A percentile compares a stretch with the other conserved stretches of the same genome.
phyloP scores from a whole-genome alignment of 805 yeast species.

The Metschnikowia orientalis region DNA sequence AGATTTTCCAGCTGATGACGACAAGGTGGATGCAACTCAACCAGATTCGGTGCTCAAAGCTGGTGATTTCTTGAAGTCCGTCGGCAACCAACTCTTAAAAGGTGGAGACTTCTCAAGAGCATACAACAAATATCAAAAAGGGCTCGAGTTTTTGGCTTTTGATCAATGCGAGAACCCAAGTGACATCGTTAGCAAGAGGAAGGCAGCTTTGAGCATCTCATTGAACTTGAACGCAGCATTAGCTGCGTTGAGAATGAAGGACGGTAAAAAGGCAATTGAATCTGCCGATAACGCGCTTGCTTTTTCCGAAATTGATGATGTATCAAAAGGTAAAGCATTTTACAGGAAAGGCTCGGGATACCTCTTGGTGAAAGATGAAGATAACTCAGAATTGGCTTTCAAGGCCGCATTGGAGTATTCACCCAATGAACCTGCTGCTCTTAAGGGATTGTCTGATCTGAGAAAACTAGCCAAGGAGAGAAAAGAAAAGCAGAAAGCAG shows the following conservation, averaged over 20 bases:
- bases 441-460: slow-evolving; percentile 59
- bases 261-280: slow-evolving; percentile 49
- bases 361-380: slow-evolving; percentile 59
- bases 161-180: slow-evolving; percentile 69
- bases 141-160: slow-evolving; percentile 62
- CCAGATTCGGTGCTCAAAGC: slow-evolving; percentile 69
- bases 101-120: slow-evolving; percentile 55
- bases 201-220: slow-evolving; percentile 56
- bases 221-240: slow-evolving; percentile 70
- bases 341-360: slow-evolving; percentile 83
- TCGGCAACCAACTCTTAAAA: slow-evolving; percentile 76
- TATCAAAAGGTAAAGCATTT: slow-evolving; percentile 76
- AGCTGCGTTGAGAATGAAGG: slow-evolving; percentile 60
- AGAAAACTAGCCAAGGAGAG: slow-evolving; percentile 48
- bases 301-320: slow-evolving; percentile 53
- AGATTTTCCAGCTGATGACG: slow-evolving; percentile 71
- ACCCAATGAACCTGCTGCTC: slow-evolving; percentile 70
- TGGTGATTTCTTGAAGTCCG: slow-evolving; percentile 59
- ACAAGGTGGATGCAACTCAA: slow-evolving; percentile 50
- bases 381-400: slow-evolving; percentile 62
- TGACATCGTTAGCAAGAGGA: slow-evolving; percentile 46
- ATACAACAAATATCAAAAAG: slow-evolving; percentile 66
- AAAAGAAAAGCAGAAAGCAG: slow-evolving; percentile 65
- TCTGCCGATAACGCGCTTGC: slow-evolving; percentile 67
- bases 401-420: slow-evolving; percentile 59